phyloP scores from a whole-genome alignment of 495 filamentous ascomycete species.

The Annulohypoxylon moriforme region DNA sequence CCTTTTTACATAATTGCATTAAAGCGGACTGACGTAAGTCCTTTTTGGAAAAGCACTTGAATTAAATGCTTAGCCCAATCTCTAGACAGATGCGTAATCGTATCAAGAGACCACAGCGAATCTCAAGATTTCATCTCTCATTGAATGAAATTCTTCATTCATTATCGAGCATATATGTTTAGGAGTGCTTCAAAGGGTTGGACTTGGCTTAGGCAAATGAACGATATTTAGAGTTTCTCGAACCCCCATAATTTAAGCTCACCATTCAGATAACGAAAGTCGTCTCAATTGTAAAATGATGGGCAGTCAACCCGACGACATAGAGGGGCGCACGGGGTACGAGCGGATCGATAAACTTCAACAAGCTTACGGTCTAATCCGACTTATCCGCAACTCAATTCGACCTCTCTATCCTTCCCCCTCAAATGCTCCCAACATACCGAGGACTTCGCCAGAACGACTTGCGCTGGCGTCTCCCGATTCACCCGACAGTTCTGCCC shows the following conservation, averaged over 20 bases:
- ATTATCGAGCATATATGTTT: not conserved
- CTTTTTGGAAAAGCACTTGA: too few species aligned
- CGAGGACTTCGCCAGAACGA: slow-evolving; percentile 43
- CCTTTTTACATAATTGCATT: not conserved
- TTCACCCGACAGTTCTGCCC: slow-evolving; percentile 21
- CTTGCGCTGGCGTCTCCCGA: slow-evolving; percentile 41
- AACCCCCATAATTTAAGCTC: slow-evolving; percentile 17
- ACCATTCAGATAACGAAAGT: not conserved
- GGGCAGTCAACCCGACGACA: slow-evolving; percentile 16
- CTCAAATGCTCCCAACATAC: slow-evolving; percentile 38
- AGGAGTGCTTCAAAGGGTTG: not conserved
- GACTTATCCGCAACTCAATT: slow-evolving; percentile 29
- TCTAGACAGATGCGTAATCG: not conserved
- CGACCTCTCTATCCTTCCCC: slow-evolving; percentile 2
- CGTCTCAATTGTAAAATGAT: slow-evolving; percentile 31
- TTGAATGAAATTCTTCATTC: not conserved
- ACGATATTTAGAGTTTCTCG: not conserved
- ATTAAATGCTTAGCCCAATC: not conserved
- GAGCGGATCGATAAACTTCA: slow-evolving; percentile 17
- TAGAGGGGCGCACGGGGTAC: slow-evolving; percentile 18
- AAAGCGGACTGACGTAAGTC: not conserved
- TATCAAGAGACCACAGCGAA: not conserved
- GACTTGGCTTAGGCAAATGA: not conserved
- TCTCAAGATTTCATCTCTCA: not conserved
- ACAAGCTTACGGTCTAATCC: slow-evolving; percentile 30